phyloP scores from a whole-genome alignment of 1,139 yeast genomes.

The Lodderomyces elongisporus region DNA sequence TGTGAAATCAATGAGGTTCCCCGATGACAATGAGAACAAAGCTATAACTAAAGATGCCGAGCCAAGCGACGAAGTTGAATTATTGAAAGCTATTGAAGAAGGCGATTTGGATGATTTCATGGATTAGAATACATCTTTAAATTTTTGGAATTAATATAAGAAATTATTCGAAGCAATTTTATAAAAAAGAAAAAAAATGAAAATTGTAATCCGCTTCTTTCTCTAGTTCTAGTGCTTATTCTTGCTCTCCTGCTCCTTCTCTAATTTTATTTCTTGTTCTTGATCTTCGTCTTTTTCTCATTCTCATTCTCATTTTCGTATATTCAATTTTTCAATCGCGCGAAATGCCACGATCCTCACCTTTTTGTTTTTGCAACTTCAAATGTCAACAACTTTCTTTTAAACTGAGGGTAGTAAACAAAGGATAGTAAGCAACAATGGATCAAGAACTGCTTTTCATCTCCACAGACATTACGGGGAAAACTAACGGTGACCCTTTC shows the following conservation, averaged over 20 bases:
- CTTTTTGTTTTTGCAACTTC: too few relatives aligned
- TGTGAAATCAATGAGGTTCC: constrained; percentile 94
- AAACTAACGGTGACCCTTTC: constrained; percentile 33
- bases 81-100: constrained; percentile 45
- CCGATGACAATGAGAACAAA: constrained; percentile 42
- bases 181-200: neutral
- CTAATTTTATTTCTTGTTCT: neutral
- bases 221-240: neutral
- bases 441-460: constrained; percentile 19
- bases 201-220: neutral
- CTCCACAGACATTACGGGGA: constrained; percentile 17
- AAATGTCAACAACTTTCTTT: too few relatives aligned
- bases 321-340: neutral
- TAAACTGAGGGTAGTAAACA: too few relatives aligned
- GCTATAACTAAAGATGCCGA: constrained; percentile 26
- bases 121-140: too few relatives aligned
- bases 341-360: too few relatives aligned
- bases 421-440: constrained; percentile 3
- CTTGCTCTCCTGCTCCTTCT: neutral
- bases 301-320: neutral
- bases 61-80: constrained; percentile 38
- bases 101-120: constrained; percentile 48
- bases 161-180: neutral
- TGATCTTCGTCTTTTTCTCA: neutral
- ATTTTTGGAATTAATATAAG: neutral